phyloP scores from a whole-genome alignment of 495 filamentous ascomycete species.

The Tuber microsphaerosporum region DNA sequence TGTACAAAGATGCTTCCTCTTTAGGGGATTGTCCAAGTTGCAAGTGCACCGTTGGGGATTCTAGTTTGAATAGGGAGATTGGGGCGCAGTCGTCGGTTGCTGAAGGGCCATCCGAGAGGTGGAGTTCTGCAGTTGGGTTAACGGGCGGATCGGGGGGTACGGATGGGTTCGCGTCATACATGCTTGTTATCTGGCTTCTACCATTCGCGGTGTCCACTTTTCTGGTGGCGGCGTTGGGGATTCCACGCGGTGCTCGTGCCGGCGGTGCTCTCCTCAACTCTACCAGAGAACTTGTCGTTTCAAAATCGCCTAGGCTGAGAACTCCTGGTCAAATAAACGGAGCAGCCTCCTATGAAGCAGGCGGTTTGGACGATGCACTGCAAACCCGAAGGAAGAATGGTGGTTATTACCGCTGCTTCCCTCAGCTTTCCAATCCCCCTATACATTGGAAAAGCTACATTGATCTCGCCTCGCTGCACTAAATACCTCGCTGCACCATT shows the following conservation, averaged over 20 bases:
- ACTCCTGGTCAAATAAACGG: background rate
- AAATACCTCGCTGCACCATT: background rate
- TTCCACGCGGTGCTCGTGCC: background rate
- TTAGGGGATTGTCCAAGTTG: background rate
- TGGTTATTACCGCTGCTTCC: constrained; percentile 2
- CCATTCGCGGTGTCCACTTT: background rate
- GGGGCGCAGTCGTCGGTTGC: background rate
- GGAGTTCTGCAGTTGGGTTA: background rate
- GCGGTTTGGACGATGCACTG: background rate
- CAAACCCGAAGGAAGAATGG: background rate
- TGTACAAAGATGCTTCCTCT: background rate
- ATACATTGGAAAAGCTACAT: background rate
- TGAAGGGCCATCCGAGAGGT: background rate
- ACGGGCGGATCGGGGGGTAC: background rate
- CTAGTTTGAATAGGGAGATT: background rate
- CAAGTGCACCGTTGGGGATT: background rate
- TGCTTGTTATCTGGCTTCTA: background rate
- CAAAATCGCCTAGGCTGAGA: background rate
- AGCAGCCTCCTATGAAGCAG: constrained; percentile 1
- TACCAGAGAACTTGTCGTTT: background rate
- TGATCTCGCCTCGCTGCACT: background rate
- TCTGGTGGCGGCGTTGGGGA: constrained; percentile 1
- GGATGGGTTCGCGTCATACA: background rate
- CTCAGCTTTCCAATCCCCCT: background rate
- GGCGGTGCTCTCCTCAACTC: constrained; percentile 4